Evolutionary conservation across 1,139 yeast species (phyloP).

Genomic region (Protomyces inundatus): DNA sequence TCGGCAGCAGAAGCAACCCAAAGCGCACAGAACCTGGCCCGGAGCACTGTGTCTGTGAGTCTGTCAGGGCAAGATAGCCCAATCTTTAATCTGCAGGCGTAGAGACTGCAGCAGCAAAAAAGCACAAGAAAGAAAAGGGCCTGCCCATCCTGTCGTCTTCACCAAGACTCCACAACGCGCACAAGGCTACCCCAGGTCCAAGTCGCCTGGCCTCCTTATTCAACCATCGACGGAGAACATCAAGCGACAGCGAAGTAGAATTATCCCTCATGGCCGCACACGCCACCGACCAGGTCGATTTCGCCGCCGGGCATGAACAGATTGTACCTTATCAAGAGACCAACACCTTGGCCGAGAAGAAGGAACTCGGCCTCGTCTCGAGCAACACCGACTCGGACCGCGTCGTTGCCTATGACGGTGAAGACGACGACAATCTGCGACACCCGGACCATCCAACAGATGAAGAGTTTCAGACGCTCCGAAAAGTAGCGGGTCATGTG

Average conservation of each 20-base stretch:
- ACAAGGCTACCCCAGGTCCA: no score
- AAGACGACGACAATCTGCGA: neutral
- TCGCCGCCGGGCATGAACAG: constrained; percentile 18
- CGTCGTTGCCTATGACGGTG: neutral
- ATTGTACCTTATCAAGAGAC: neutral
- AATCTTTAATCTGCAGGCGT: no score
- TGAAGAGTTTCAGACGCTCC: constrained; percentile 47
- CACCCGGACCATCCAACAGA: constrained; percentile 38
- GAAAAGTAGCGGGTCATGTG: constrained; percentile 43
- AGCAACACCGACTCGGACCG: neutral
- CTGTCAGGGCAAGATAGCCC: no score
- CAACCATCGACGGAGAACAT: no score
- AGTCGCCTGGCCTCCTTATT: no score
- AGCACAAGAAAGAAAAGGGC: no score
- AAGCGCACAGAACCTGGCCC: no score
- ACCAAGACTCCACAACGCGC: no score
- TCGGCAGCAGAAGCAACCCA: no score
- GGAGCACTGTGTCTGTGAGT: no score
- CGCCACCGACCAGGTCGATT: constrained; percentile 1
- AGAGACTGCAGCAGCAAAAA: no score
- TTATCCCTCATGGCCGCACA: neutral
- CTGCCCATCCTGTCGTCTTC: no score
- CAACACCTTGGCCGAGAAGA: neutral
- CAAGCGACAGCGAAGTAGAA: neutral
- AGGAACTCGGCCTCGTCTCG: neutral